Evolutionary conservation across 805 yeast genomes (phyloP), one percentile per base, ranked within the genome.

Genomic region (Metschnikowia shivogae): DNA sequence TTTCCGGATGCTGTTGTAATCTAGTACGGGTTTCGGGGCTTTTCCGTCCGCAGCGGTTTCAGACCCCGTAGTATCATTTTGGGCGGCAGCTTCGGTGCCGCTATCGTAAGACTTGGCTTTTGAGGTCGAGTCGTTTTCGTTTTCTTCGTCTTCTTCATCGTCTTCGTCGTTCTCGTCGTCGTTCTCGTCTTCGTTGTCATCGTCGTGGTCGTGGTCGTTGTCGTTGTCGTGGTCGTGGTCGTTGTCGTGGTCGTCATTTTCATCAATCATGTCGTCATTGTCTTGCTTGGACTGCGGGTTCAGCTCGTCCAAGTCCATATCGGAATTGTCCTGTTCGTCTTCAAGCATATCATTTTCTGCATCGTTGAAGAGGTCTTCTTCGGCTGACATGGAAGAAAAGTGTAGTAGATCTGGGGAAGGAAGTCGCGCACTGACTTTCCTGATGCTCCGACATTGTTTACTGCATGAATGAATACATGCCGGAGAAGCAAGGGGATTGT

Each of bases 341-440:
- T 36, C 57, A 13, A 49, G 42, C 45, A 50, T 49, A 11, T 46
- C 53, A 34, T 50, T 50, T 42, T 56, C 60, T 27, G 46, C 60
- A 33, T 48, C 55, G 41, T 55, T 52, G 48, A 55, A 60, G 42
- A 58, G 50, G 33, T 60, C 60, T 9, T 60, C 62, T 31, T 57
- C 55, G 45, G 42, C 43, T 20, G 54, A 39, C 53, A 51, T 51
- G 36, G 29, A 20, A 39, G 29, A 20, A 12, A 26, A 11, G 24
- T 28, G 14, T n/a, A 6, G 34, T 12, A 8, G 34, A 13, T 13
- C 9, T 13, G n/a, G 34, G 34, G 10, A 17, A n/a, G 20, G 20
- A 13, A 22, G 26, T 22, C 26, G 26, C 26, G 26, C 26, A 22
- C 26, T 22, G 26, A 6, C 26, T 22, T 22, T 7, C 8, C 26